Conservation (phyloP, 768 basidiomycete species). For the Cystobasidiopsis lactophilus region DNA sequence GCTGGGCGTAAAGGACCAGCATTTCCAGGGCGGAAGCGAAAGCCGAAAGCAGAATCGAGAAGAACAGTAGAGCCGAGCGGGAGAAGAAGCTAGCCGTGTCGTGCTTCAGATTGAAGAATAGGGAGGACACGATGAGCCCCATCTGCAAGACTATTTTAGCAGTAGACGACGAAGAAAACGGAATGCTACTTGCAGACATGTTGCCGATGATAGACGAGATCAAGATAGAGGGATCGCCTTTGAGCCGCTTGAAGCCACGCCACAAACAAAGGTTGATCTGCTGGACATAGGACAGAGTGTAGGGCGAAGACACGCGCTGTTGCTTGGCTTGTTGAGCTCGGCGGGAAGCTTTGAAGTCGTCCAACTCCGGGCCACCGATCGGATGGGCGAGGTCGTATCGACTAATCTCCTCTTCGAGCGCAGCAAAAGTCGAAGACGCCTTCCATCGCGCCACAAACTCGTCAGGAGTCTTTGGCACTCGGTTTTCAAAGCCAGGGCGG, state of each 20-base stretch:
- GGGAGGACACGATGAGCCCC: conserved; percentile 22
- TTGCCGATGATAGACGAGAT: conserved; percentile 10
- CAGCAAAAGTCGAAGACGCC: conserved; percentile 24
- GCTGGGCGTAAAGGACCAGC: conserved; percentile 25
- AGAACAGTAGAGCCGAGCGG: conserved; percentile 61
- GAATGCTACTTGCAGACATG: conserved; percentile 33
- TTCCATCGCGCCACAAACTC: conserved; percentile 30
- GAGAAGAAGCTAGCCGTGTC: conserved; percentile 45
- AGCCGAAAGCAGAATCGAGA: conserved; percentile 41
- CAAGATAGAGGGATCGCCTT: conserved; percentile 25
- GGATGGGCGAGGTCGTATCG: conserved; percentile 24
- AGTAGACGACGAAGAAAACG: conserved; percentile 19
- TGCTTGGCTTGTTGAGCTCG: conserved; percentile 27
- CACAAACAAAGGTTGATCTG: conserved; percentile 32
- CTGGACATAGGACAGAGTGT: conserved; percentile 30
- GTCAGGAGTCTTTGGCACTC: conserved; percentile 29
- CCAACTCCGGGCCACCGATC: conserved; percentile 20
- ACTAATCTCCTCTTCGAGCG: conserved; percentile 21
- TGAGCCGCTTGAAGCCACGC: conserved; percentile 31
- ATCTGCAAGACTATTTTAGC: too few species aligned
- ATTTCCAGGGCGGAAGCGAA: conserved; percentile 23
- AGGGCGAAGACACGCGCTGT: conserved; percentile 27
- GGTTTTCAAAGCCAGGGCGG: conserved; percentile 24
- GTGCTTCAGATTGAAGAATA: conserved; percentile 38
- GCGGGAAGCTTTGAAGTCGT: conserved; percentile 23